Conservation (phyloP, 345 rosid species). For the Eucalyptus pauciflora region DNA sequence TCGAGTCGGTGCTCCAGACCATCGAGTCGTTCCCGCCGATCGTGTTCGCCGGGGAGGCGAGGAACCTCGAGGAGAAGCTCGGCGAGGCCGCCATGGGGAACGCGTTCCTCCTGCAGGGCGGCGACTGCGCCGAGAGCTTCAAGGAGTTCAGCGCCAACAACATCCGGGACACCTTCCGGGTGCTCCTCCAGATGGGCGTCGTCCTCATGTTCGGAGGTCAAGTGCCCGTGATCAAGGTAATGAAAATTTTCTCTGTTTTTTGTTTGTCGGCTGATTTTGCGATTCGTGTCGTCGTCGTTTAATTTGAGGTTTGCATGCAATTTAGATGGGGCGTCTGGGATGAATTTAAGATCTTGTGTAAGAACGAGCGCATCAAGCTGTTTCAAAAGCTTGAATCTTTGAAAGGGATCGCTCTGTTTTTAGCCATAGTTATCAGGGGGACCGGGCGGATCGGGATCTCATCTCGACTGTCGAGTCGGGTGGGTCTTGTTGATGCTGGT, state of each 20-base stretch:
- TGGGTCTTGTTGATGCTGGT: not conserved
- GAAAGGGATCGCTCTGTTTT: not conserved
- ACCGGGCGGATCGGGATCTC: not conserved
- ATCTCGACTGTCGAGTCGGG: not conserved
- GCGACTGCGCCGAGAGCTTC: conserved; percentile 22
- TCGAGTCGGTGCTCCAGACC: conserved; percentile 7
- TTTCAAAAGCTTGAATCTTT: not conserved
- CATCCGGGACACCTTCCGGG: conserved; percentile 18
- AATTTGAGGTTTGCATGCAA: not conserved
- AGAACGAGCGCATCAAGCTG: not conserved
- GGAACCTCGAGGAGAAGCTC: conserved; percentile 7
- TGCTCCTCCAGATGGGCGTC: conserved; percentile 14
- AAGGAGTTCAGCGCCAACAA: conserved; percentile 18
- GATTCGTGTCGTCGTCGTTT: not conserved
- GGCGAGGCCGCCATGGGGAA: conserved; percentile 18
- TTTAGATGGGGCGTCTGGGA: not conserved
- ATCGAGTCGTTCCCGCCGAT: conserved; percentile 14
- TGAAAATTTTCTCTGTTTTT: not conserved
- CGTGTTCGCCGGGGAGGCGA: conserved; percentile 17
- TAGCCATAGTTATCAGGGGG: not conserved
- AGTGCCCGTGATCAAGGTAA: conserved; percentile 11
- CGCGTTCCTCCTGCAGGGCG: conserved; percentile 17
- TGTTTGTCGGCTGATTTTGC: not conserved
- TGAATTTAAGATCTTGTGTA: not conserved
- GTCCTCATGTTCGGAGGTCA: conserved; percentile 16